phyloP scores from a whole-genome alignment of 148 eudicot genomes.

The Amaranthus cruentus region DNA sequence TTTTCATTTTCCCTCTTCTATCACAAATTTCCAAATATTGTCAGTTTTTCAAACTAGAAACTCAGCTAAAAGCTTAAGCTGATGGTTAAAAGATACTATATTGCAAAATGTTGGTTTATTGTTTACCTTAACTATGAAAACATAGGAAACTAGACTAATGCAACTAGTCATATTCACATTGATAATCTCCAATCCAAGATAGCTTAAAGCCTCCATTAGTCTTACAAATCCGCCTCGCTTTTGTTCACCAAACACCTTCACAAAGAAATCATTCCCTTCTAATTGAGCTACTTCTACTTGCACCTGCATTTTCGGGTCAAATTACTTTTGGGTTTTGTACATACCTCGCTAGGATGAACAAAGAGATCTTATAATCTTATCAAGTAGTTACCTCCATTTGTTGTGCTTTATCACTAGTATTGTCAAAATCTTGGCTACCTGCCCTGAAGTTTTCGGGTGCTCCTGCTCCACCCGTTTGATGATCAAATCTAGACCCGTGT shows the following conservation, averaged over 20 bases:
- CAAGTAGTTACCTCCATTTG: conserved; percentile 76
- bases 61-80: neutral
- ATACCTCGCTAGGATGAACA: neutral
- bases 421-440: conserved; percentile 33
- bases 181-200: conserved; percentile 69
- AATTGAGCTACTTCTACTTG: conserved; percentile 82
- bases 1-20: conserved; percentile 70
- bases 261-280: conserved; percentile 79
- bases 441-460: conserved; percentile 31
- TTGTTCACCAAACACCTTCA: conserved; percentile 89
- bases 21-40: neutral
- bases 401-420: conserved; percentile 42
- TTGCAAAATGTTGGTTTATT: neutral
- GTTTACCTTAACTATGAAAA: conserved; percentile 79
- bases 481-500: conserved; percentile 22
- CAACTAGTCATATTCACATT: conserved; percentile 70
- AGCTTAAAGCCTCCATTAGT: conserved; percentile 67
- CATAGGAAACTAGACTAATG: conserved; percentile 66
- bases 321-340: neutral
- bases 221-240: conserved; percentile 79
- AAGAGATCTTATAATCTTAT: neutral
- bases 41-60: neutral
- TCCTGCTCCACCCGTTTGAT: conserved; percentile 40
- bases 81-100: neutral
- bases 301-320: conserved; percentile 39